Conservation (phyloP, 2,329 filamentous ascomycete species). For the Penicillium sp. region DNA sequence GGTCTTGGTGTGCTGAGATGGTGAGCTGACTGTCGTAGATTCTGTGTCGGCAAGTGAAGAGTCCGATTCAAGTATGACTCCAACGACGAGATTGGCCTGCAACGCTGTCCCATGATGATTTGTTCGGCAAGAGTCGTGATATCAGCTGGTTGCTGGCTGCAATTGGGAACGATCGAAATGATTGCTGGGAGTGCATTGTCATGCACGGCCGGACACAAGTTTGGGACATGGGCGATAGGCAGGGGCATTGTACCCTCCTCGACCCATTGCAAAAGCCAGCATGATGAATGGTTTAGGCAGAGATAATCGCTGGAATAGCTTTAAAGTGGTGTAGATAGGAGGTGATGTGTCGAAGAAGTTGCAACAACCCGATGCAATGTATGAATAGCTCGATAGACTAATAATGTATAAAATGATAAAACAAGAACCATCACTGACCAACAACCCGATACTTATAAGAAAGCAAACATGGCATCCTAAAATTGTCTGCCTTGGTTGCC, state of each 20-base stretch:
- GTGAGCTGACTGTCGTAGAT: conserved; percentile 42
- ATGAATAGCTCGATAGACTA: conserved; percentile 4
- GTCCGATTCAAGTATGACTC: background rate
- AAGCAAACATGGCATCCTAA: background rate
- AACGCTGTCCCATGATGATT: background rate
- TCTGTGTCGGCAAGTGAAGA: conserved; percentile 57
- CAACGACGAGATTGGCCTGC: background rate
- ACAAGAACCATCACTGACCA: background rate
- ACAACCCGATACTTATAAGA: background rate
- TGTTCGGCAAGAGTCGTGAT: background rate
- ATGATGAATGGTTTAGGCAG: background rate
- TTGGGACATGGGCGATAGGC: conserved; percentile 3
- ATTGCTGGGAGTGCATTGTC: background rate
- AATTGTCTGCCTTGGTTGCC: conserved; percentile 14
- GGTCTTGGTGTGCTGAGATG: background rate
- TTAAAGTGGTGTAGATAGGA: background rate
- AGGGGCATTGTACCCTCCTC: conserved; percentile 40
- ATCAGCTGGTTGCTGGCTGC: background rate
- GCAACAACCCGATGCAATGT: background rate
- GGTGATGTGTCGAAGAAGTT: background rate
- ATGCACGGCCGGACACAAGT: background rate
- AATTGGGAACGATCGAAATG: background rate
- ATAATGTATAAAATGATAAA: conserved; percentile 1
- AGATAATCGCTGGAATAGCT: background rate
- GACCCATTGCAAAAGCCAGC: conserved; percentile 32